Base-by-base conservation (phyloP, 345 rosid species). In the Eucalyptus brandiana region DNA sequence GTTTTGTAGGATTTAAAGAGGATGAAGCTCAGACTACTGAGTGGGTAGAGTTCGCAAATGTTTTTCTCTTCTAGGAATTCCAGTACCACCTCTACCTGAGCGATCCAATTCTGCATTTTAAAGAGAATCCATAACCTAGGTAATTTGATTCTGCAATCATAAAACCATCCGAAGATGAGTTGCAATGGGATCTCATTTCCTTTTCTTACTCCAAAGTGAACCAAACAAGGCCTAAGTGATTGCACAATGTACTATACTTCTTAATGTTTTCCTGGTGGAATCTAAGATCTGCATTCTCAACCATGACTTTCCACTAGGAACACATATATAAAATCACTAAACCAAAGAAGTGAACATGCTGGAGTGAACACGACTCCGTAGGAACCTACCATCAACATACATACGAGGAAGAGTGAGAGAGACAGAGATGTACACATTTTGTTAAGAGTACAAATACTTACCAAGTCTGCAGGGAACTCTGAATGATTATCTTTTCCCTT, bases 401-500 rank as follows among this genome's bases (percentile, higher is more conserved):
- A 16, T 50, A 15, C 6, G 53, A 50, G 53, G 53, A 50, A 15
- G 53, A 50, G 53, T 50, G 53, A 50, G 53, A 50, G 3, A 2
- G 53, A 50, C 7, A 16, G 19, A 50, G 53, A 50, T 50, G 53
- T 50, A 19, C 6, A 50, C 18, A 50, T 50, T 50, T 50, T 50
- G 53, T 50, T 50, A 50, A 50, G 53, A 50, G 53, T 50, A 50
- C 53, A 50, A 50, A 15, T 50, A 50, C 53, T 50, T 6, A 50
- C 53, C 53, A 16, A 50, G 53, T 50, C 7, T 3, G 19, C 19
- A 50, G 1, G 53, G 53, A 50, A 50, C 19, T 50, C 18, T 50
- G 7, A 50, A 50, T 50, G 53, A 50, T 50, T 50, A 87, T 88
- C 91, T 90, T 93, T 91, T 88, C 97, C 98, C 92, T 95, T 96